Percentiles rank a stretch among this genome's conserved stretches.
Evolutionary conservation across 208 protist genomes (phyloP).

Genomic region (Hexamita inflata): DNA sequence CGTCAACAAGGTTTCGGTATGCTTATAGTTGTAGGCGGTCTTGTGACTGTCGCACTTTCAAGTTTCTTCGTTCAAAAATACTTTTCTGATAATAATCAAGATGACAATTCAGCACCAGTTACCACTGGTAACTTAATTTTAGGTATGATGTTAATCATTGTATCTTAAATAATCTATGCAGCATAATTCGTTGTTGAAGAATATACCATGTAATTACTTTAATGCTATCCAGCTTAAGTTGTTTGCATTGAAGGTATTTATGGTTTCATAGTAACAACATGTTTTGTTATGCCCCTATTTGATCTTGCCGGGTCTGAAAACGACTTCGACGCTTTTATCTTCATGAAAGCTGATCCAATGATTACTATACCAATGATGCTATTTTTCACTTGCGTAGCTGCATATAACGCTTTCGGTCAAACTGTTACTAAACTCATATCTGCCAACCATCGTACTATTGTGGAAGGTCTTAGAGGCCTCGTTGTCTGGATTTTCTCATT

Average conservation of each 20-base stretch:
- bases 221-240: neutral
- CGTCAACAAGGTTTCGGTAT: neutral
- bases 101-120: neutral
- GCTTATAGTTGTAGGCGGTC: neutral
- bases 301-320: neutral
- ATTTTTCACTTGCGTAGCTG: neutral
- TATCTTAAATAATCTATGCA: slow-evolving; percentile 1
- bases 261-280: neutral
- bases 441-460: slow-evolving; percentile 9
- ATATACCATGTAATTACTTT: neutral
- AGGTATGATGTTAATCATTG: neutral
- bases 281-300: neutral
- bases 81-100: neutral
- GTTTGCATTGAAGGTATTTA: slow-evolving; percentile 21
- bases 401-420: slow-evolving; percentile 11
- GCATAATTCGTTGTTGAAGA: slow-evolving; percentile 5
- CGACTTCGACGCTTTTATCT: slow-evolving; percentile 13
- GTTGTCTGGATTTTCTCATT: slow-evolving; percentile 15
- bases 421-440: slow-evolving; percentile 12
- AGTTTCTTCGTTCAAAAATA: neutral
- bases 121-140: neutral
- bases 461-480: slow-evolving; percentile 1
- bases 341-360: neutral
- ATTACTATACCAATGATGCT: neutral
- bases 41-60: neutral